Conservation (phyloP, 257 asterid genomes). For the Misopates orontium region DNA sequence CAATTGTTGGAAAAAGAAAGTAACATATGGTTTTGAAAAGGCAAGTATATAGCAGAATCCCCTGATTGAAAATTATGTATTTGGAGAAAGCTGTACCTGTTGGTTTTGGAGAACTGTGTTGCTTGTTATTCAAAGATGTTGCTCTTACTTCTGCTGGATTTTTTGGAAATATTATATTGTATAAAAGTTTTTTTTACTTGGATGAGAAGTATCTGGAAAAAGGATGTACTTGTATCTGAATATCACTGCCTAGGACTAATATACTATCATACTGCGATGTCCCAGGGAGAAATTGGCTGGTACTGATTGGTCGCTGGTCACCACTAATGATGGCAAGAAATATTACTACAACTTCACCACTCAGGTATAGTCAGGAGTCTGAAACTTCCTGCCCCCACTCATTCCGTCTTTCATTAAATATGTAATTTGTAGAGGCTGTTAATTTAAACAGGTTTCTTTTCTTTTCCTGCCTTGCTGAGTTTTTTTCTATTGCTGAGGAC, state of each 20-base stretch:
- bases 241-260: too few species aligned
- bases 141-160: not conserved
- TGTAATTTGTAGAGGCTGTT: not conserved
- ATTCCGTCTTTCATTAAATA: slow-evolving; percentile 10
- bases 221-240: not conserved
- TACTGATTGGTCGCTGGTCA: slow-evolving; percentile 86
- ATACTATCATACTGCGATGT: slow-evolving; percentile 21
- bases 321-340: slow-evolving; percentile 83
- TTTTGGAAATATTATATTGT: not conserved
- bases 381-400: slow-evolving; percentile 4
- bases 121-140: slow-evolving; percentile 3
- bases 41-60: not conserved
- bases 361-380: slow-evolving; percentile 49
- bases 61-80: not conserved
- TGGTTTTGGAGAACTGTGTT: not conserved
- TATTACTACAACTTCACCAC: slow-evolving; percentile 79
- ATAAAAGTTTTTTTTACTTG: not conserved
- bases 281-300: slow-evolving; percentile 84
- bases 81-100: slow-evolving; percentile 2
- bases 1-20: not conserved
- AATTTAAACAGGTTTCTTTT: slow-evolving; percentile 16
- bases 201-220: slow-evolving; percentile 21
- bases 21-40: not conserved
- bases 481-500: not conserved
- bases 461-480: slow-evolving; percentile 9